Evolutionary conservation across 2,329 filamentous ascomycete genomes (phyloP).

Genomic region (Pseudophaeomoniella oleicola): DNA sequence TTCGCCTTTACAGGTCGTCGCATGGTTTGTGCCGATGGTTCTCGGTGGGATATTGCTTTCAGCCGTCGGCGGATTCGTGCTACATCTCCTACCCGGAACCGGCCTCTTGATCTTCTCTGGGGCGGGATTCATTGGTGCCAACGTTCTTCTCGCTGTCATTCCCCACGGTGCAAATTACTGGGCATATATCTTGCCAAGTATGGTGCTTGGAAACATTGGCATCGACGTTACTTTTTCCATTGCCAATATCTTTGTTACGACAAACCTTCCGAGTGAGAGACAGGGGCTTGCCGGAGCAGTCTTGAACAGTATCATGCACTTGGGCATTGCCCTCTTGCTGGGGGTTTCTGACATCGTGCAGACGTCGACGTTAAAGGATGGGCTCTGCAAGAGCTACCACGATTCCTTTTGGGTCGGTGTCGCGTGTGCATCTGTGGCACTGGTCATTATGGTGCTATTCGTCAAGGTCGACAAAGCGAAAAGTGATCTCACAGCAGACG

Average conservation of each 20-base stretch:
- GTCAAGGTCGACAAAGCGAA: constrained; percentile 40
- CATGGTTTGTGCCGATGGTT: constrained; percentile 54
- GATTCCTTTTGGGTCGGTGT: constrained; percentile 50
- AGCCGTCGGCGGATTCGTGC: constrained; percentile 44
- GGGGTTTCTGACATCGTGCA: constrained; percentile 51
- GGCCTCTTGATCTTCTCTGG: constrained; percentile 47
- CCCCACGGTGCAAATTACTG: constrained; percentile 47
- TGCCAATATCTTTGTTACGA: constrained; percentile 62
- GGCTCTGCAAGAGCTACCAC: constrained; percentile 40
- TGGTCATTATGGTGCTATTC: constrained; percentile 37
- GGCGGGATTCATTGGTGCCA: constrained; percentile 40
- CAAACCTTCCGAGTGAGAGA: constrained; percentile 46
- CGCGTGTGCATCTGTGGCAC: constrained; percentile 35
- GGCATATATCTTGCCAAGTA: constrained; percentile 55
- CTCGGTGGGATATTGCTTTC: constrained; percentile 52
- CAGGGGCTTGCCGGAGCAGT: constrained; percentile 59
- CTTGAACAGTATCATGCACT: constrained; percentile 53
- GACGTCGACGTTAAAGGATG: constrained; percentile 30
- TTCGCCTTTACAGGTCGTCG: constrained; percentile 47
- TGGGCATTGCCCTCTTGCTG: constrained; percentile 57
- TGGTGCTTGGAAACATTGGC: constrained; percentile 49
- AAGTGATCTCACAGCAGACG: constrained; percentile 41
- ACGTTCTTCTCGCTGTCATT: constrained; percentile 49
- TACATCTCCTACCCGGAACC: constrained; percentile 50
- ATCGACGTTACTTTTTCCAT: constrained; percentile 64